phyloP scores from a whole-genome alignment of 352 stramenopile species.

The Globisporangium alternatum region DNA sequence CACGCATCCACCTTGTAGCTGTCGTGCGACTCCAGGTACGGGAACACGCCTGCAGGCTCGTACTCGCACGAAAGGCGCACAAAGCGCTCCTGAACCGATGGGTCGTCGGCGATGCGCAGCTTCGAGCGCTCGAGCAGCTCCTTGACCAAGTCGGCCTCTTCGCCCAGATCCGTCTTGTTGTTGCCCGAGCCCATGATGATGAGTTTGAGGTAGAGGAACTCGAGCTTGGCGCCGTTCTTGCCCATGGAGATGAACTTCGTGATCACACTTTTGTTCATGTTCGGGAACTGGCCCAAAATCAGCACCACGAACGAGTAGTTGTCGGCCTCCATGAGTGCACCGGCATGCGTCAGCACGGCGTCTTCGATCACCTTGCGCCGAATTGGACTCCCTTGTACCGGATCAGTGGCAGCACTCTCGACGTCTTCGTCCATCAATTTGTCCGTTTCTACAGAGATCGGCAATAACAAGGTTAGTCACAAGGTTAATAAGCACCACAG shows the following conservation, averaged over 20 bases:
- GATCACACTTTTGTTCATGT: constrained; percentile 84
- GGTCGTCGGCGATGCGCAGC: constrained; percentile 75
- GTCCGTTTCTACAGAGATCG: constrained; percentile 30
- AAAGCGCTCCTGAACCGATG: constrained; percentile 80
- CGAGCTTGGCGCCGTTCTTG: constrained; percentile 69
- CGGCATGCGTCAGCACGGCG: constrained; percentile 67
- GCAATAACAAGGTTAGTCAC: not conserved
- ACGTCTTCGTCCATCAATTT: constrained; percentile 43
- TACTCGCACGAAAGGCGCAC: constrained; percentile 79
- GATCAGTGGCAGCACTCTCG: constrained; percentile 22
- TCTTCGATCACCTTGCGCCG: constrained; percentile 74
- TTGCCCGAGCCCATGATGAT: constrained; percentile 62
- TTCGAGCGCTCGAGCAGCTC: constrained; percentile 82
- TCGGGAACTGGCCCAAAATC: constrained; percentile 84
- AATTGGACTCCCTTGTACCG: constrained; percentile 24
- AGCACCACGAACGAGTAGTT: constrained; percentile 85
- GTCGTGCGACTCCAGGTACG: constrained; percentile 81
- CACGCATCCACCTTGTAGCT: constrained; percentile 87
- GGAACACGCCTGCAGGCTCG: constrained; percentile 70
- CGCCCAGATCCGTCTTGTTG: constrained; percentile 48
- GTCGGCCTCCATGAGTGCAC: constrained; percentile 88
- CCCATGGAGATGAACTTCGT: constrained; percentile 81
- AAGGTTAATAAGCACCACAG: not conserved
- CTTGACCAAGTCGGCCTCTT: constrained; percentile 75
- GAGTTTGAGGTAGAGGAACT: constrained; percentile 81